These are phyloP conservation scores for Misopates orontium DNA, from an alignment of 257 asterid genomes.

Conservation along the genomic window DNA sequence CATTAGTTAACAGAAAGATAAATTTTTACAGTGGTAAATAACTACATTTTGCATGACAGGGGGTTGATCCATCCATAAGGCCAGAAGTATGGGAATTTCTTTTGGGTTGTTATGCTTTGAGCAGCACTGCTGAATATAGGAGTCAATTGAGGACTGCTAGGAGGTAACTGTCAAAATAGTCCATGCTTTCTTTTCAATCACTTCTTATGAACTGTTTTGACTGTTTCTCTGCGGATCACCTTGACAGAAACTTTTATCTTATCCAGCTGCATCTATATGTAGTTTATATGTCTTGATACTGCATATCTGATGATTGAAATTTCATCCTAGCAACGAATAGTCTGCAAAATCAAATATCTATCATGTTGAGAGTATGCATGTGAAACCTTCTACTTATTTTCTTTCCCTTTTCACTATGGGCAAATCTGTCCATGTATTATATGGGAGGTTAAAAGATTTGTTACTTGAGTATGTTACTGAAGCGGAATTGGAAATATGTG, in stretches of 20 bases:
- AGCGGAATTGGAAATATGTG: neutral
- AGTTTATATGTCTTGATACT: conserved; percentile 2
- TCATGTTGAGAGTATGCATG: neutral
- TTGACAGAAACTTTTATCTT: conserved; percentile 11
- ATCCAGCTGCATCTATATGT: neutral
- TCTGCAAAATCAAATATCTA: conserved; percentile 9
- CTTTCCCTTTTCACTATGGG: neutral
- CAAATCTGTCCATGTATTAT: neutral
- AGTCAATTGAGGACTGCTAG: conserved; percentile 79
- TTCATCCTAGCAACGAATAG: neutral
- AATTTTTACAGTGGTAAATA: conserved; percentile 17
- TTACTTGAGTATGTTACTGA: neutral
- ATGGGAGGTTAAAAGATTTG: neutral
- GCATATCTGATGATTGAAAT: too few species aligned
- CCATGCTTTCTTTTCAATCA: conserved; percentile 26
- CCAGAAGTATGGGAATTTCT: conserved; percentile 99
- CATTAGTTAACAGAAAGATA: neutral
- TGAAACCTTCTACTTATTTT: conserved; percentile 9
- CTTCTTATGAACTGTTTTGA: conserved; percentile 21
- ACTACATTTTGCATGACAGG: conserved; percentile 50
- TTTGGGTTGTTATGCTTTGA: conserved; percentile 86
- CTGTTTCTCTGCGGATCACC: conserved; percentile 5
- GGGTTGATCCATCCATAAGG: conserved; percentile 94
- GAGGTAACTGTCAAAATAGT: conserved; percentile 54
- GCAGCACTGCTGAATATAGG: conserved; percentile 84